phyloP scores from a whole-genome alignment of 805 yeast genomes.

The Pichia nanzhaoensis region DNA sequence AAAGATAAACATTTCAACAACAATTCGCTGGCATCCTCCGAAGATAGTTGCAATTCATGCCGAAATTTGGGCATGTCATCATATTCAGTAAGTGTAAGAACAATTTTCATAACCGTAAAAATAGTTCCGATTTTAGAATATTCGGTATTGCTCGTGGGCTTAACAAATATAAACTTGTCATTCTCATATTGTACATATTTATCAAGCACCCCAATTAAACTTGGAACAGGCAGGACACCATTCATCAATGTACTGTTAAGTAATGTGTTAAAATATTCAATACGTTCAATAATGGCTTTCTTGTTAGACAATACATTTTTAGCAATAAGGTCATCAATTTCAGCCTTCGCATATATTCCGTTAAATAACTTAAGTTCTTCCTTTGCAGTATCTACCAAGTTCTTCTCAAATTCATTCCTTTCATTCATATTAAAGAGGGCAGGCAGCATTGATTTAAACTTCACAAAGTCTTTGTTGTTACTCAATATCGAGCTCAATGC shows the following conservation, averaged over 20 bases:
- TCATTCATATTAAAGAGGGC: not conserved
- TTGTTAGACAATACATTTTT: conserved; percentile 10
- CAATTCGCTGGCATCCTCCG: not conserved
- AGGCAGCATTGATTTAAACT: conserved; percentile 6
- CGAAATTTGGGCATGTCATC: not conserved
- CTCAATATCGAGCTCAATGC: conserved; percentile 1
- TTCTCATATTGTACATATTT: conserved; percentile 10
- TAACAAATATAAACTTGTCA: conserved; percentile 6
- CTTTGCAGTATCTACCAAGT: not conserved
- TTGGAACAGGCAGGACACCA: conserved; percentile 12
- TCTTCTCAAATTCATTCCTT: not conserved
- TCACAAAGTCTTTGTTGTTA: conserved; percentile 2
- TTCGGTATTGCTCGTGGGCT: conserved; percentile 9
- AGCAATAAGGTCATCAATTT: conserved; percentile 9
- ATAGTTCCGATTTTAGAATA: conserved; percentile 18
- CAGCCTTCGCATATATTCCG: not conserved
- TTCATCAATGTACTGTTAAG: conserved; percentile 14
- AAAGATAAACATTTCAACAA: conserved; percentile 2
- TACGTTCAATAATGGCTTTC: conserved; percentile 20
- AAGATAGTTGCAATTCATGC: not conserved
- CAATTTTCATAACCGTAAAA: conserved; percentile 13
- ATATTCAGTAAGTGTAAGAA: conserved; percentile 7
- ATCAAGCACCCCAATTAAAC: conserved; percentile 9
- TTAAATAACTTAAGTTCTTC: not conserved
- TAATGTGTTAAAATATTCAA: conserved; percentile 15